Evolutionary conservation across 495 filamentous ascomycete species (phyloP).

Genomic region (Neurospora sp.): DNA sequence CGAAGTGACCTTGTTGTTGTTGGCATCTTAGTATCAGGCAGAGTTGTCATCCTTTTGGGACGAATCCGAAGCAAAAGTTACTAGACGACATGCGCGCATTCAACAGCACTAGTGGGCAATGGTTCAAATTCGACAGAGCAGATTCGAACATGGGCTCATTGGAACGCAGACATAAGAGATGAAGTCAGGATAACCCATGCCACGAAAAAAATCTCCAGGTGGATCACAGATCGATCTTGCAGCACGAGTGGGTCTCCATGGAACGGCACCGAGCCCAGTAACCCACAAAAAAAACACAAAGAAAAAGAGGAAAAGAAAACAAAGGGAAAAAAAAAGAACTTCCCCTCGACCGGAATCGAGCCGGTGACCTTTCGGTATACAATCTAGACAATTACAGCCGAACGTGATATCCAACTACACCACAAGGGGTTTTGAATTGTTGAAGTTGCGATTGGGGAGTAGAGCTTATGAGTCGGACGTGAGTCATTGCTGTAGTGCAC

Average conservation of each 20-base stretch:
- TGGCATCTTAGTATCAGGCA: neutral
- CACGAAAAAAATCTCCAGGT: neutral
- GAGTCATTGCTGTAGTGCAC: neutral
- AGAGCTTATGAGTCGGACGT: neutral
- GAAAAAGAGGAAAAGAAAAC: neutral
- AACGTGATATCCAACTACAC: neutral
- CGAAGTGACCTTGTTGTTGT: neutral
- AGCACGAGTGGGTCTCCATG: neutral
- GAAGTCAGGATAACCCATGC: neutral
- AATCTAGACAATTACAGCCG: neutral
- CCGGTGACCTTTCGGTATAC: neutral
- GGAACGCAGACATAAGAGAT: neutral
- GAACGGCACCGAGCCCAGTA: no score
- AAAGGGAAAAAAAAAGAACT: neutral
- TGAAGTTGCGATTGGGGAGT: neutral
- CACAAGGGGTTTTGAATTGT: neutral
- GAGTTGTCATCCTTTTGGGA: neutral
- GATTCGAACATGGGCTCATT: no score
- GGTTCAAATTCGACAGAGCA: no score
- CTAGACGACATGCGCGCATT: neutral
- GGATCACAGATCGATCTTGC: no score
- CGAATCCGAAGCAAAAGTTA: no score
- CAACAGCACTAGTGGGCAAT: no score
- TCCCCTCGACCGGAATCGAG: neutral
- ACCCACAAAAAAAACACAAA: neutral